Base-by-base conservation (phyloP, 257 asterid species). In the Rauvolfia tetraphylla region DNA sequence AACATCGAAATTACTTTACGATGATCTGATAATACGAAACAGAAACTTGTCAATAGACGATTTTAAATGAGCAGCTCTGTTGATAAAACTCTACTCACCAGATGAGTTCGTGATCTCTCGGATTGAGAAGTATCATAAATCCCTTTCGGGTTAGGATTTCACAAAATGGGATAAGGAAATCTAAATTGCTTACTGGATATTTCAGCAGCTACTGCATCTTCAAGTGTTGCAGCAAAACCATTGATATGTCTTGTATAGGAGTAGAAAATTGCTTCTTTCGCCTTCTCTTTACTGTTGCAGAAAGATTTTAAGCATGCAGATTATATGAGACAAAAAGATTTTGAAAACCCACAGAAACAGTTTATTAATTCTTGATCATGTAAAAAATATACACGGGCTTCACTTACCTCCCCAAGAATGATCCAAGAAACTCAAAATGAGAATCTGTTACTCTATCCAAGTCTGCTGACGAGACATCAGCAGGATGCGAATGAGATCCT, bases 201-300 rank as follows among this genome's bases (percentile, higher is more conserved):
- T 56, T 73, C 73, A 57, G 75, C 79, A 11, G 92, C 98, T 73
- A 84, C 91, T 71, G 86, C 87, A 38, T 88, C 97, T 66, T 87
- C 93, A 68, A 92, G 95, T 15, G 68, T 73, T 25, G 98, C 98
- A 72, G 97, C 98, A 83, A 95, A 95, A 25, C 98, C 98, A 88
- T 92, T 95, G 76, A 95, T 91, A 81, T 95, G 90, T 79, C 86
- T 87, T 56, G 90, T 90, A 83, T 92, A 95, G 1, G 98, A 92
- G 84, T 95, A 92, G 41, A 95, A 83, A 25, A 95, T 92, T 41
- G 97, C 87, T 36, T 86, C 87, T 84, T 77, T 86, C 65, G 98
- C 98, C 85, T 84, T 90, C 25, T 84, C 86, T 57, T 73, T 58
- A 77, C 97, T 92, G 82, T 25, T 10, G 10, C 29, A 15, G 72